Conservation (phyloP, 2,329 filamentous ascomycete genomes). For the Fusarium pseudograminearum region DNA sequence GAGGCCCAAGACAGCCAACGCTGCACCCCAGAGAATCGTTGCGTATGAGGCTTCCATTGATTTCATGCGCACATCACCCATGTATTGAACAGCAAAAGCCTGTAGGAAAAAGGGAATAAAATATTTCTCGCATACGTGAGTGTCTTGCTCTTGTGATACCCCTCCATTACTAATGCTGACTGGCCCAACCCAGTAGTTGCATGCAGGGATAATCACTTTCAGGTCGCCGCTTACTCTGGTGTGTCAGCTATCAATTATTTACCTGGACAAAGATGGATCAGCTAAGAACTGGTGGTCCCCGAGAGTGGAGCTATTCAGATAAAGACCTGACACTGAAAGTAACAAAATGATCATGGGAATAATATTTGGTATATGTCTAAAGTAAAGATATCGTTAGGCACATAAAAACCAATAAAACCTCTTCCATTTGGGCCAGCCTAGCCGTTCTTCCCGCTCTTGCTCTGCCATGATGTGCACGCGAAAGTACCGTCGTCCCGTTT, state of each 20-base stretch:
- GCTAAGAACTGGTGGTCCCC: too few species aligned
- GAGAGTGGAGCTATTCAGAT: not conserved
- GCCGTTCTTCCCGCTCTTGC: conserved; percentile 81
- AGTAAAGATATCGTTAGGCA: conserved; percentile 50
- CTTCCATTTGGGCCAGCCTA: conserved; percentile 81
- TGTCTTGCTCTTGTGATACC: not conserved
- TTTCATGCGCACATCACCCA: not conserved
- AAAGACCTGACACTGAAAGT: too few species aligned
- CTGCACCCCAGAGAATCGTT: fast-evolving
- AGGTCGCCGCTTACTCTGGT: not conserved
- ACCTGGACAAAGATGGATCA: not conserved
- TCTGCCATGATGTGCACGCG: conserved; percentile 81
- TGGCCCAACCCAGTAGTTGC: not conserved
- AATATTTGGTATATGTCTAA: not conserved
- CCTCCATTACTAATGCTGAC: not conserved
- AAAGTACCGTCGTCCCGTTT: conserved; percentile 86
- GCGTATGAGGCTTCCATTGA: not conserved
- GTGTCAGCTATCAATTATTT: not conserved
- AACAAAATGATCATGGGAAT: too few species aligned
- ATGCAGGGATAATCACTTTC: not conserved
- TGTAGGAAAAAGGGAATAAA: not conserved
- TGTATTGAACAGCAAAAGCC: not conserved
- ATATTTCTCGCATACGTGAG: not conserved
- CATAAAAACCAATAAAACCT: conserved; percentile 79
- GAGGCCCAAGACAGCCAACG: not conserved